phyloP scores from a whole-genome alignment of 768 basidiomycete species.

The Antrodiella citrinella region DNA sequence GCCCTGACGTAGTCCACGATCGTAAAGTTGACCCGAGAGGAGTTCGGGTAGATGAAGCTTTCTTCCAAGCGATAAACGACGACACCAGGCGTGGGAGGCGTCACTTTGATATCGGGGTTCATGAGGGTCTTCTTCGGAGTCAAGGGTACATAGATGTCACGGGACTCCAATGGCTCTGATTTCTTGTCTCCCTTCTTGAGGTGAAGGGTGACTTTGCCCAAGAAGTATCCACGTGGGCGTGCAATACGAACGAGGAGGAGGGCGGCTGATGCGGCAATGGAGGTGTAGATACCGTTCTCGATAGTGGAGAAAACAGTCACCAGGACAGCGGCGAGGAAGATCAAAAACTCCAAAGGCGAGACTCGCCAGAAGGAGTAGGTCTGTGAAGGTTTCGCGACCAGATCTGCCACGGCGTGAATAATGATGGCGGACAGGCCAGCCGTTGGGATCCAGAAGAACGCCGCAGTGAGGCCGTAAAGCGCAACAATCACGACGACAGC shows the following conservation, averaged over 20 bases:
- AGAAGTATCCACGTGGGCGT: constrained; percentile 82
- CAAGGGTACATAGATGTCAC: constrained; percentile 84
- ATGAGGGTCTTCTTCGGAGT: constrained; percentile 44
- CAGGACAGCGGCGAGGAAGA: constrained; percentile 80
- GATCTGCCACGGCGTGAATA: constrained; percentile 84
- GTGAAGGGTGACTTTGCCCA: constrained; percentile 72
- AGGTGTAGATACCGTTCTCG: constrained; percentile 87
- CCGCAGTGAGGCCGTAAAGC: constrained; percentile 86
- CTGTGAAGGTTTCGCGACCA: constrained; percentile 79
- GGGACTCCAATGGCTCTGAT: constrained; percentile 28
- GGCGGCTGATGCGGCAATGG: constrained; percentile 69
- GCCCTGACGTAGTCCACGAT: constrained; percentile 78
- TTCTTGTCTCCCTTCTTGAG: constrained; percentile 23
- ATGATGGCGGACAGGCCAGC: constrained; percentile 88
- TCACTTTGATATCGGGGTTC: constrained; percentile 64
- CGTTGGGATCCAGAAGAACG: constrained; percentile 85
- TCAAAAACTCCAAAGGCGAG: constrained; percentile 86
- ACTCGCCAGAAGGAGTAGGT: constrained; percentile 91
- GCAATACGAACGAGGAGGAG: constrained; percentile 84
- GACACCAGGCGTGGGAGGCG: constrained; percentile 77
- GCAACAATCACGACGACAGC: constrained; percentile 88
- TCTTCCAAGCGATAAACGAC: constrained; percentile 91
- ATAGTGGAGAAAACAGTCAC: constrained; percentile 91
- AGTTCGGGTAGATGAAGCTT: constrained; percentile 81
- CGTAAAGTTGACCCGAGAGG: constrained; percentile 54